Conservation (phyloP, 768 basidiomycete species). For the Boletus reticulatus region DNA sequence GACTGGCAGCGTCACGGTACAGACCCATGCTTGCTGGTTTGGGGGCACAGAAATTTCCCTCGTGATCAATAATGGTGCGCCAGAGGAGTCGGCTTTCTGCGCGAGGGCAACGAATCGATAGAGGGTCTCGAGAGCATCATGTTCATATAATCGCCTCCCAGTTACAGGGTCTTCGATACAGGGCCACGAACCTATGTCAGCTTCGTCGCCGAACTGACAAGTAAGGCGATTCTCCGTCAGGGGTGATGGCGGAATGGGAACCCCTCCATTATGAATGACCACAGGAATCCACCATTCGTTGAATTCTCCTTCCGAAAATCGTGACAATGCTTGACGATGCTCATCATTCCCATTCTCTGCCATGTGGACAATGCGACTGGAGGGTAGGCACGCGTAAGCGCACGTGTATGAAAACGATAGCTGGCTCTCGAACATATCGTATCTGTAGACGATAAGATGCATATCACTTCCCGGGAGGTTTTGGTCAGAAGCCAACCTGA, state of each 20-base stretch:
- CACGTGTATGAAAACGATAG: slow-evolving; percentile 57
- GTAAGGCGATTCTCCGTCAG: slow-evolving; percentile 39
- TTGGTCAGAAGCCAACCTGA: slow-evolving; percentile 46
- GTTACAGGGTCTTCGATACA: slow-evolving; percentile 63
- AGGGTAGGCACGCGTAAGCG: slow-evolving; percentile 43
- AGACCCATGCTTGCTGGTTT: slow-evolving; percentile 35
- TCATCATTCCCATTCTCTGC: slow-evolving; percentile 54
- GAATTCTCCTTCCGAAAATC: slow-evolving; percentile 38
- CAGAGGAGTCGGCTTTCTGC: slow-evolving; percentile 7
- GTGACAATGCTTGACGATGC: slow-evolving; percentile 53
- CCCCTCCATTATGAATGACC: slow-evolving; percentile 32
- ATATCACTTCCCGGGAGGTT: background rate
- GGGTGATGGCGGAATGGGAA: slow-evolving; percentile 44
- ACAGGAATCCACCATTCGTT: slow-evolving; percentile 52
- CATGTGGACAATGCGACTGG: slow-evolving; percentile 61
- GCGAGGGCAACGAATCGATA: slow-evolving; percentile 45
- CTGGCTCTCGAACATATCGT: slow-evolving; percentile 49
- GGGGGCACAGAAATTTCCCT: slow-evolving; percentile 23
- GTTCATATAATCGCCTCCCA: slow-evolving; percentile 54
- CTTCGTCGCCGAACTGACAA: slow-evolving; percentile 48
- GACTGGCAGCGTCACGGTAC: slow-evolving; percentile 48
- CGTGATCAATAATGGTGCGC: slow-evolving; percentile 21
- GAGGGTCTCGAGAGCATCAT: slow-evolving; percentile 56
- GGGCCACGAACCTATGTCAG: slow-evolving; percentile 23
- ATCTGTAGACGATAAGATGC: slow-evolving; percentile 34